Conservation (phyloP, 352 stramenopile species). For the Sclerospora graminicola region DNA sequence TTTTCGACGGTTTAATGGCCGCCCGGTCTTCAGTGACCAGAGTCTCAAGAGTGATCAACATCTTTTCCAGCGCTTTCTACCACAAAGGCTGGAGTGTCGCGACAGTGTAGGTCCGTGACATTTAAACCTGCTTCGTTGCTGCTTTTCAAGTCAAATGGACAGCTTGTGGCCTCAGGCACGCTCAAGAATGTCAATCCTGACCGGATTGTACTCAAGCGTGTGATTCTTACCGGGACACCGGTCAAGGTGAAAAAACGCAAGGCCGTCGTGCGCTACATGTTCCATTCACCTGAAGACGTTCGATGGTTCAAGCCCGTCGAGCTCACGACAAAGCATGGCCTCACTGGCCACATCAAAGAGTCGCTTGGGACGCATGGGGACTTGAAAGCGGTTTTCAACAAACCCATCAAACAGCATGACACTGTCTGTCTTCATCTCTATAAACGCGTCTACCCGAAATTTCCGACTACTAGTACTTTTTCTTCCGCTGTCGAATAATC, state of each 20-base stretch:
- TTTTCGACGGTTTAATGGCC: conserved; percentile 89
- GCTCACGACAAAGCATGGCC: conserved; percentile 95
- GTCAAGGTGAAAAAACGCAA: conserved; percentile 97
- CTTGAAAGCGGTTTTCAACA: conserved; percentile 99
- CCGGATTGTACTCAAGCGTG: conserved; percentile 96
- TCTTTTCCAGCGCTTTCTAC: conserved; percentile 97
- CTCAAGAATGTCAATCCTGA: conserved; percentile 96
- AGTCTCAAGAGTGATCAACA: conserved; percentile 99
- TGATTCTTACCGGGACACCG: conserved; percentile 97
- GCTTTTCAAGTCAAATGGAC: conserved; percentile 77
- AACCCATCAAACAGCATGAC: conserved; percentile 98
- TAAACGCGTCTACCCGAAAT: conserved; percentile 99
- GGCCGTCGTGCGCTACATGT: conserved; percentile 99
- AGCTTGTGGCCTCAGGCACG: conserved; percentile 91
- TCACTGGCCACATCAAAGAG: conserved; percentile 97
- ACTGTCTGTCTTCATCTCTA: conserved; percentile 98
- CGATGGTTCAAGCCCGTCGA: conserved; percentile 98
- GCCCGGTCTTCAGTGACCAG: conserved; percentile 95
- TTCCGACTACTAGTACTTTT: conserved; percentile 45
- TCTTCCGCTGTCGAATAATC: conserved; percentile 23
- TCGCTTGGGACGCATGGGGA: conserved; percentile 97
- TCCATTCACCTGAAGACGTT: conserved; percentile 97
- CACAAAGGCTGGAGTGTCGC: conserved; percentile 86
- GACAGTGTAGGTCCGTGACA: conserved; percentile 90
- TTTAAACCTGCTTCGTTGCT: conserved; percentile 94